Percentiles rank a stretch among this genome's conserved stretches.
phyloP scores from a whole-genome alignment of 2,329 filamentous ascomycete genomes.

The Daldinia sp. region DNA sequence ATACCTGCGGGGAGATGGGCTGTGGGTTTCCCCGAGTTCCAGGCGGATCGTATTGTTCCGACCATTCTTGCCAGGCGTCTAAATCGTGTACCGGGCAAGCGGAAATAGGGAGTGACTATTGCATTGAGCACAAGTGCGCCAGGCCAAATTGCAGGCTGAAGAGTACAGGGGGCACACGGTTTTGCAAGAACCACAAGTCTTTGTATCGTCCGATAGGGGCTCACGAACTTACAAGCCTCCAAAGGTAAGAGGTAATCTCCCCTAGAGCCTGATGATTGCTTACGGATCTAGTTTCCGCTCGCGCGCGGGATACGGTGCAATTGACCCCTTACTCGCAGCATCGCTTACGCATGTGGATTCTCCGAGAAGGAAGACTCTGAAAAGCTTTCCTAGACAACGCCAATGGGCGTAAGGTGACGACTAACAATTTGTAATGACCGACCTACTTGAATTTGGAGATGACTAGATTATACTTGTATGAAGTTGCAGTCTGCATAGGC shows the following conservation, averaged over 20 bases:
- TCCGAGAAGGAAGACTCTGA: slow-evolving; percentile 18
- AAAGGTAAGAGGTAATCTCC: slow-evolving; percentile 19
- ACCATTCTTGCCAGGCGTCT: slow-evolving; percentile 34
- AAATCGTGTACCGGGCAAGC: slow-evolving; percentile 30
- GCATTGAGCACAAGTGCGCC: slow-evolving; percentile 33
- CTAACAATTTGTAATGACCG: not conserved
- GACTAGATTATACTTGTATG: slow-evolving; percentile 13
- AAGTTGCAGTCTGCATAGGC: not conserved
- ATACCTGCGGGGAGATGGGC: slow-evolving; percentile 36
- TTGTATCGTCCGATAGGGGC: slow-evolving; percentile 16
- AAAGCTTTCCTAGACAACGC: slow-evolving; percentile 16
- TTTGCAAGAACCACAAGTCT: slow-evolving; percentile 35
- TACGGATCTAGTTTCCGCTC: slow-evolving; percentile 27
- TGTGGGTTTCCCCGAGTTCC: slow-evolving; percentile 28
- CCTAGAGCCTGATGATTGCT: not conserved
- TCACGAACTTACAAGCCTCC: slow-evolving; percentile 29
- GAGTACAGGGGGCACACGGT: slow-evolving; percentile 23
- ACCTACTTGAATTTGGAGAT: not conserved
- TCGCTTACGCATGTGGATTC: slow-evolving; percentile 20
- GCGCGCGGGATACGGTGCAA: slow-evolving; percentile 22
- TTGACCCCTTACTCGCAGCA: slow-evolving; percentile 24
- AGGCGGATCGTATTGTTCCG: slow-evolving; percentile 32
- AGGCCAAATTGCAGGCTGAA: slow-evolving; percentile 32
- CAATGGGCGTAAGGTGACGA: slow-evolving; percentile 19
- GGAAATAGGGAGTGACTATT: slow-evolving; percentile 32